Conservation (phyloP, 306 rosid genomes). For the Prosopis cineraria region DNA sequence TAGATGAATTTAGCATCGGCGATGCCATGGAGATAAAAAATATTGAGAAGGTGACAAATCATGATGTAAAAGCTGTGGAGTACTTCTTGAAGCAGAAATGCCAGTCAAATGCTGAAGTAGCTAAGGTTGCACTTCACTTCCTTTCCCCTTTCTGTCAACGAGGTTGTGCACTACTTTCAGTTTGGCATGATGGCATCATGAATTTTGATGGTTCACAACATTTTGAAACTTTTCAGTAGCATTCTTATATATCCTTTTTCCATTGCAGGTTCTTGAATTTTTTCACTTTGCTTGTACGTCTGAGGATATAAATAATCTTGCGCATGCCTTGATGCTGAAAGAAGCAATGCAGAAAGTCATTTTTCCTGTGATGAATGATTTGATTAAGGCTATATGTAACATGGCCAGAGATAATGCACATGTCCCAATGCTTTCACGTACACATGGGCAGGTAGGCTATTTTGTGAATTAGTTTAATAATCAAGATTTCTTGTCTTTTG, state of each 20-base stretch:
- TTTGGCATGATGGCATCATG: not conserved
- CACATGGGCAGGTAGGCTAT: conserved; percentile 84
- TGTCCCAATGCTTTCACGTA: conserved; percentile 83
- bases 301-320: conserved; percentile 89
- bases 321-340: conserved; percentile 87
- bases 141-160: not conserved
- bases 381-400: conserved; percentile 58
- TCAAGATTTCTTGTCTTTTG: conserved; percentile 12
- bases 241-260: not conserved
- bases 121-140: conserved; percentile 52
- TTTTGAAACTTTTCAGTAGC: not conserved
- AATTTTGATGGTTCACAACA: not conserved
- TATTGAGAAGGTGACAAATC: conserved; percentile 79
- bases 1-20: conserved; percentile 51
- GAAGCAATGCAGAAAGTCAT: conserved; percentile 62
- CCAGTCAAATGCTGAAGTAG: conserved; percentile 62
- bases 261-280: conserved; percentile 78
- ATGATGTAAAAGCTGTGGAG: conserved; percentile 92
- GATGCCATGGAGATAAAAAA: conserved; percentile 77
- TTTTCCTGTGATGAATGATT: conserved; percentile 69
- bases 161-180: conserved; percentile 10
- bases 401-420: conserved; percentile 73
- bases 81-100: conserved; percentile 84
- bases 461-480: conserved; percentile 26
- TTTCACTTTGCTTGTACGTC: conserved; percentile 93